Evolutionary conservation across 768 basidiomycete species (phyloP).

Genomic region (Tulasnella sp.): DNA sequence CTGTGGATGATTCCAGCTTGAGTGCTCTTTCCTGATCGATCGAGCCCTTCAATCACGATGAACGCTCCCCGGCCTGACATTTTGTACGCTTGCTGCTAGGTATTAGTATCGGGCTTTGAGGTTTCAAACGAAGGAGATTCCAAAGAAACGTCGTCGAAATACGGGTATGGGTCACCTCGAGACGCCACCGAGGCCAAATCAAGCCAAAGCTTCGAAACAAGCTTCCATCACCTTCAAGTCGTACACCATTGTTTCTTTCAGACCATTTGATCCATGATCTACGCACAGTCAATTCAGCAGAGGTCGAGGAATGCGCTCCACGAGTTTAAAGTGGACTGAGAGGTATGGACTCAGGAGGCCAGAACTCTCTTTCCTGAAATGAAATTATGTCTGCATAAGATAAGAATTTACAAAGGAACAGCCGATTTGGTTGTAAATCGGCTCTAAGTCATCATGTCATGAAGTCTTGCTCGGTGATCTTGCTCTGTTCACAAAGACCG

Average conservation of each 20-base stretch:
- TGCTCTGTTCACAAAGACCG: slow-evolving; percentile 28
- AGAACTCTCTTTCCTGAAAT: too few species aligned
- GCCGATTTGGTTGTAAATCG: neutral
- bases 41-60: slow-evolving; percentile 92
- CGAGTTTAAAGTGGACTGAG: too few species aligned
- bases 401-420: too few species aligned
- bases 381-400: too few species aligned
- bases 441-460: neutral
- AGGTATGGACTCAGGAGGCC: too few species aligned
- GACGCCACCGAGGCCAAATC: neutral
- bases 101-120: neutral
- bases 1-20: slow-evolving; percentile 56
- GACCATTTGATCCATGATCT: too few species aligned
- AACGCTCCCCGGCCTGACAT: slow-evolving; percentile 52
- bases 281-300: too few species aligned
- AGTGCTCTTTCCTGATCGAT: slow-evolving; percentile 89
- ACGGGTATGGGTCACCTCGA: neutral
- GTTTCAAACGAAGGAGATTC: neutral
- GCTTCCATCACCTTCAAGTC: too few species aligned
- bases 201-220: neutral
- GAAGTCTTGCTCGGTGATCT: slow-evolving; percentile 26
- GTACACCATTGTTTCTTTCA: too few species aligned
- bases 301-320: too few species aligned
- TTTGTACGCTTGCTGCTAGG: neutral
- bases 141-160: neutral